These are phyloP conservation scores for Ophiobolus disseminans DNA, from an alignment of 2,329 filamentous ascomycete species.

Conservation along the genomic window DNA sequence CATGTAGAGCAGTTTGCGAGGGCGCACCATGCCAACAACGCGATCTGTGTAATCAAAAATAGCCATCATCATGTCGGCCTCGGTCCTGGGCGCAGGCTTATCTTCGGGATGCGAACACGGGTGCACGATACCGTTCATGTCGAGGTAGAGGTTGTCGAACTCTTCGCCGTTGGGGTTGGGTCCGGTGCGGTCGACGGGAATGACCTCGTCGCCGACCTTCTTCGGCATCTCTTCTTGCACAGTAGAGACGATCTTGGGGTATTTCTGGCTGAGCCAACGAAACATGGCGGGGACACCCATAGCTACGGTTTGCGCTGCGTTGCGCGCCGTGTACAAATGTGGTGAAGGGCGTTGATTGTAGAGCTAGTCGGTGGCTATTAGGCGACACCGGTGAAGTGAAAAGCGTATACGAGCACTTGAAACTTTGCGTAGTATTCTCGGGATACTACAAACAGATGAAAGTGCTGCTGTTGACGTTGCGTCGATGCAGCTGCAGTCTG, in stretches of 20 bases:
- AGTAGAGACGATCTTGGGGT: conserved; percentile 93
- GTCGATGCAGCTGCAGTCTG: conserved; percentile 20
- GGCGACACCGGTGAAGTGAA: conserved; percentile 21
- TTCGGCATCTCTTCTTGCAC: conserved; percentile 86
- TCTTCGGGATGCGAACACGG: conserved; percentile 98
- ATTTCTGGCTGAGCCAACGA: conserved; percentile 95
- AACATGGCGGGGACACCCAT: conserved; percentile 98
- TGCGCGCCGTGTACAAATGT: conserved; percentile 15
- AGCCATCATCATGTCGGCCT: conserved; percentile 99
- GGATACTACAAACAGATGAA: conserved; percentile 21
- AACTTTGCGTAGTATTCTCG: conserved; percentile 25
- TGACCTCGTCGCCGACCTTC: conserved; percentile 80
- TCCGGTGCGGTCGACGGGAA: conserved; percentile 83
- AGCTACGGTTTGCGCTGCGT: conserved; percentile 36
- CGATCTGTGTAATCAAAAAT: conserved; percentile 99
- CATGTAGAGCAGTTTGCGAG: conserved; percentile 95
- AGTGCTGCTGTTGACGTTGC: conserved; percentile 14
- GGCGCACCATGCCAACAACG: conserved; percentile 97
- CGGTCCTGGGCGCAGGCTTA: conserved; percentile 84
- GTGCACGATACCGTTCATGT: conserved; percentile 99
- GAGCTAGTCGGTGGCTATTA: conserved; percentile 11
- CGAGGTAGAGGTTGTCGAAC: conserved; percentile 95
- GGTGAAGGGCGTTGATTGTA: conserved; percentile 3
- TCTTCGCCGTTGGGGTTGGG: conserved; percentile 98
- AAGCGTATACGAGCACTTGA: conserved; percentile 23